Evolutionary conservation across 305 asterid genomes (phyloP).

Genomic region (Fraxinus floribunda): DNA sequence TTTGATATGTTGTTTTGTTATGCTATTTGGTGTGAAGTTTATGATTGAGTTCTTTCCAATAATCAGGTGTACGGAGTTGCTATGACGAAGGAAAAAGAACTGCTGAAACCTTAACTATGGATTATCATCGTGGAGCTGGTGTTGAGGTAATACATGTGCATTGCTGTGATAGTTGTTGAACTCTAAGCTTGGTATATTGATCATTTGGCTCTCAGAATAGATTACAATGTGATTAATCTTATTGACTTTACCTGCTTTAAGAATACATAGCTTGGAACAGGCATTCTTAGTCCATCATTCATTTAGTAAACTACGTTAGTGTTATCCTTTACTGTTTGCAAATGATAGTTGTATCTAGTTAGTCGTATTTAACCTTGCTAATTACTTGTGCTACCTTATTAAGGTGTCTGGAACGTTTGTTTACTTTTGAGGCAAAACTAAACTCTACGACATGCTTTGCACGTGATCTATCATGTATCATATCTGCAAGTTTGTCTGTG

Average conservation of each 20-base stretch:
- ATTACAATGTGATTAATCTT: not conserved
- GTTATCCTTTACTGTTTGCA: not conserved
- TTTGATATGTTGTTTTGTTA: constrained; percentile 1
- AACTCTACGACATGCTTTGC: not conserved
- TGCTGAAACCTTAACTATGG: constrained; percentile 89
- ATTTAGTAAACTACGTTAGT: not conserved
- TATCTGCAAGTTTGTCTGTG: not conserved
- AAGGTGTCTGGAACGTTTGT: not conserved
- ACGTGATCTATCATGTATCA: not conserved
- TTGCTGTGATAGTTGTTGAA: not conserved
- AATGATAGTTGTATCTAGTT: not conserved
- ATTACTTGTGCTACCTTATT: not conserved
- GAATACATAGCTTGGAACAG: not conserved
- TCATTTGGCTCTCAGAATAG: not conserved
- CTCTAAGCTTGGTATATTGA: not conserved
- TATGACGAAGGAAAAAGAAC: constrained; percentile 95
- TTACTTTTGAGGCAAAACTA: not conserved
- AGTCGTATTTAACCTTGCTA: not conserved
- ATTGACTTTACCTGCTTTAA: not conserved
- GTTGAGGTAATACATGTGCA: constrained; percentile 59
- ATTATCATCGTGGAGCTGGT: constrained; percentile 83
- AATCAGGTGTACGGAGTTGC: constrained; percentile 84
- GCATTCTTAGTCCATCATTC: not conserved
- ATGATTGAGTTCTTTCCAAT: constrained; percentile 19
- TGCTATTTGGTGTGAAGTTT: constrained; percentile 15